Evolutionary conservation across 2,329 filamentous ascomycete genomes (phyloP).

Genomic region (Trichoderma cornu-damae): DNA sequence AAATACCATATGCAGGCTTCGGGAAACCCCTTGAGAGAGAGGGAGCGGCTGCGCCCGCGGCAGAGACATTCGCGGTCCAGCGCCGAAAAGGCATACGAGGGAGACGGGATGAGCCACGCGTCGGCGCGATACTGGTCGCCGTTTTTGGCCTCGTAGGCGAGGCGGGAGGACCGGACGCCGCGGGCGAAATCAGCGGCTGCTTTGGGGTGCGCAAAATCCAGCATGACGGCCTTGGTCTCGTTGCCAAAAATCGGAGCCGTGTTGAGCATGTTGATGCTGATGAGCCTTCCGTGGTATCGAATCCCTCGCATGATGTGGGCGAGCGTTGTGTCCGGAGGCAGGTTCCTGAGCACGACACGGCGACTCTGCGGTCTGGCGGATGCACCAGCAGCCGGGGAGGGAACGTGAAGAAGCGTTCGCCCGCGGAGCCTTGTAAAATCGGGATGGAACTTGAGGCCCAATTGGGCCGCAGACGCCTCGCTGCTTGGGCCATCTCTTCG

Average conservation of each 20-base stretch:
- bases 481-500: background rate
- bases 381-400: background rate
- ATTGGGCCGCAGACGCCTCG: background rate
- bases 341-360: constrained; percentile 24
- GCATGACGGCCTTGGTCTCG: constrained; percentile 10
- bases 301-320: constrained; percentile 39
- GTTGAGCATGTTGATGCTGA: constrained; percentile 13
- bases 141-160: background rate
- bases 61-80: background rate
- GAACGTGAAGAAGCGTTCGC: background rate
- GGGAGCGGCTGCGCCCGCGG: constrained; percentile 5
- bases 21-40: constrained; percentile 24
- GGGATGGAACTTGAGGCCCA: background rate
- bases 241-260: background rate
- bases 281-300: constrained; percentile 18
- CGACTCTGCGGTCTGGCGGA: constrained; percentile 20
- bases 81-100: background rate
- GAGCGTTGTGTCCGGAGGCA: constrained; percentile 24
- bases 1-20: constrained; percentile 23
- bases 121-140: background rate
- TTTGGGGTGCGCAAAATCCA: constrained; percentile 23
- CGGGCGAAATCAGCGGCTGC: background rate
- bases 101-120: constrained; percentile 18
- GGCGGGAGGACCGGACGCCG: fast-evolving
- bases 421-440: background rate